Conservation (phyloP, 768 basidiomycete species). For the Rubroboletus satanas region DNA sequence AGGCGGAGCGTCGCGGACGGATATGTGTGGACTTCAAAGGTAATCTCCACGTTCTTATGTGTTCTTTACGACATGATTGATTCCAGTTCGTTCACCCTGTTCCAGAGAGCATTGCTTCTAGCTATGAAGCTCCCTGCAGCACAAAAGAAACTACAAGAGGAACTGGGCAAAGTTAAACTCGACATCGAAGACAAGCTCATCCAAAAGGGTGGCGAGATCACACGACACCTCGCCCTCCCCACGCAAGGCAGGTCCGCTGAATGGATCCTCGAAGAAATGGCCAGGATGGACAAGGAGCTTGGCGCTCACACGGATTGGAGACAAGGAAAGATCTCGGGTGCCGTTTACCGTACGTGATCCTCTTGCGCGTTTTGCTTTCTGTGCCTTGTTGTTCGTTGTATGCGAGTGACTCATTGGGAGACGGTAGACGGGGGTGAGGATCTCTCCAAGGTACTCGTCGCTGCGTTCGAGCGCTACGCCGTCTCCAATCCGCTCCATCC, state of each 20-base stretch:
- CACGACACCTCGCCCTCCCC: slow-evolving; percentile 66
- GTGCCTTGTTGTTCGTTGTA: no score
- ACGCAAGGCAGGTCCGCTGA: slow-evolving; percentile 57
- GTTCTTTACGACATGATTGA: not conserved
- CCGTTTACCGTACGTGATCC: slow-evolving; percentile 69
- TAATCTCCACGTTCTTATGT: not conserved
- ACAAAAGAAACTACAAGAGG: slow-evolving; percentile 52
- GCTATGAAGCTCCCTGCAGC: slow-evolving; percentile 59
- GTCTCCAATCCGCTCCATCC: slow-evolving; percentile 91
- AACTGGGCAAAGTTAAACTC: slow-evolving; percentile 60
- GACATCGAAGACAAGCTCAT: slow-evolving; percentile 68
- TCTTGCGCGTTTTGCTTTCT: not conserved
- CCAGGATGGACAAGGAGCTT: slow-evolving; percentile 66
- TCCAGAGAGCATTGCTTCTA: slow-evolving; percentile 53
- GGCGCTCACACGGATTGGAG: slow-evolving; percentile 51
- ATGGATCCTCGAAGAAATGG: slow-evolving; percentile 79
- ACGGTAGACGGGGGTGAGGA: slow-evolving; percentile 79
- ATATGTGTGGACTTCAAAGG: slow-evolving; percentile 29
- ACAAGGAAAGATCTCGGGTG: slow-evolving; percentile 75
- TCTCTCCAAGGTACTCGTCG: slow-evolving; percentile 69
- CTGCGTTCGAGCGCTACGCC: slow-evolving; percentile 78
- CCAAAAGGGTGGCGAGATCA: slow-evolving; percentile 57
- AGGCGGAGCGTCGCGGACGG: slow-evolving; percentile 22
- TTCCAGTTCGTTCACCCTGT: not conserved
- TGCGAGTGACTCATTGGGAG: not conserved